Percentiles rank a stretch among this genome's conserved stretches.
Conservation (phyloP, 108 stramenopile species). For the Seminavis robusta region DNA sequence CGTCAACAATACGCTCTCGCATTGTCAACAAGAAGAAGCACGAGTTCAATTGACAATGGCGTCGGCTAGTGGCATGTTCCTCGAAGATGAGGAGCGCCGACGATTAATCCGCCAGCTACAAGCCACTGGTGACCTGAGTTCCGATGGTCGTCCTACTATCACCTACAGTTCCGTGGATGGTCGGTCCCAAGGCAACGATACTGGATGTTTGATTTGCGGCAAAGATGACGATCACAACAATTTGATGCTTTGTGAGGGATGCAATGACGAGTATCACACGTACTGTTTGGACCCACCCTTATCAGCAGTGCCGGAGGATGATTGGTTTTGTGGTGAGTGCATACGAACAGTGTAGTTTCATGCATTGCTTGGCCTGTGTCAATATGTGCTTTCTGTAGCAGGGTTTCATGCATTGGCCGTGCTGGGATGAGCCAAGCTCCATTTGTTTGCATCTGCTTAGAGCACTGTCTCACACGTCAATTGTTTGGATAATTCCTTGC, state of each 20-base stretch:
- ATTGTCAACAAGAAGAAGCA: no score
- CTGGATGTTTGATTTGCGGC: conserved; percentile 66
- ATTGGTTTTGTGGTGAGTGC: conserved; percentile 64
- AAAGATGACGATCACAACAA: conserved; percentile 78
- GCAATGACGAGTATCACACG: conserved; percentile 84
- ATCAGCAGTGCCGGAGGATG: conserved; percentile 49
- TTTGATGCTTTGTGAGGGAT: conserved; percentile 73
- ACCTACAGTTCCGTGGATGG: no score
- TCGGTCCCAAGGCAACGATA: no score
- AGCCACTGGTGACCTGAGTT: no score
- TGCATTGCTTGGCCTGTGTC: not conserved
- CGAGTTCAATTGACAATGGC: no score
- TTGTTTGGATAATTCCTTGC: not conserved
- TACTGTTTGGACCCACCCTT: conserved; percentile 62
- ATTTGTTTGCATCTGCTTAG: conserved; percentile 25
- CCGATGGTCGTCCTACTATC: no score
- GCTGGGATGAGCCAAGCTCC: not conserved
- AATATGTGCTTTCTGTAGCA: not conserved
- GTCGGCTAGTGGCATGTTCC: no score
- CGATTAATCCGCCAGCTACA: no score
- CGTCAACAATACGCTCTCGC: no score
- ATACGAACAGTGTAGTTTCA: no score
- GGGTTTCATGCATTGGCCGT: not conserved
- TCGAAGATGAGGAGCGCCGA: no score
- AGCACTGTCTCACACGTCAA: not conserved